Base-by-base conservation (phyloP, 2,329 filamentous ascomycete genomes). In the Pyrenochaeta sp. region DNA sequence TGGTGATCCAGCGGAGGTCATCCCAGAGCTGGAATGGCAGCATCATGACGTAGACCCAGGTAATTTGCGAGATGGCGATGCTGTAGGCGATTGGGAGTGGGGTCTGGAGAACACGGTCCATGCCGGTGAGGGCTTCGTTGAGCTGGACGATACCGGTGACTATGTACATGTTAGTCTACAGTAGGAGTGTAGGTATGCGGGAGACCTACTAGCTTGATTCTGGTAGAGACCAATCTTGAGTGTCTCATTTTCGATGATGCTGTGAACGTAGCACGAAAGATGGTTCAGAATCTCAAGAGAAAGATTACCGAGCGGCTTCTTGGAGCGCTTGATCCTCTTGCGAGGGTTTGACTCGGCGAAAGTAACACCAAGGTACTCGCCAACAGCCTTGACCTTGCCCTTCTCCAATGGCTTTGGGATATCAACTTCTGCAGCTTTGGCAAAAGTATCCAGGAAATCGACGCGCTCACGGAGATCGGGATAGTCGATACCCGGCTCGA, bases 51-150 rank as follows among this genome's bases (percentile, higher is more conserved):
- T 95, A 96, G 45, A 92, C 84, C 86, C 90, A 93, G 29, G 91
- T 91, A 69, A 95, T 94, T 73, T 96, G 91, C 17, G 88, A 87
- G 72, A 95, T 93, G 66, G 90, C 86, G 66, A 96, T 95, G 61
- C 85, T 87, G 79, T 96, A 96, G 41, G 91, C 91, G 50, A 92
- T 84, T 2, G 91, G 91, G 0, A 96, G 83, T 1, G 91, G 91
- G 0, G 91, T 96, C 73, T 89, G 90, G 29, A 94, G 85, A 17
- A 96, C 87, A 58, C 91, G 88, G 69, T 95, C 90, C 42, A 87
- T 87, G 53, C 88, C 87, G 14, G 85, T 85, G 62, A 92, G 80
- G 50, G 88, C 84, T 61, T 96, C 91, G 69, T 90, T 91, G 48
- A 96, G 78, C 4, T 83, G 75, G 43, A 81, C 79, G 7, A 95